Base-by-base conservation (phyloP, 257 asterid genomes). In the Penstemon barbatus region DNA sequence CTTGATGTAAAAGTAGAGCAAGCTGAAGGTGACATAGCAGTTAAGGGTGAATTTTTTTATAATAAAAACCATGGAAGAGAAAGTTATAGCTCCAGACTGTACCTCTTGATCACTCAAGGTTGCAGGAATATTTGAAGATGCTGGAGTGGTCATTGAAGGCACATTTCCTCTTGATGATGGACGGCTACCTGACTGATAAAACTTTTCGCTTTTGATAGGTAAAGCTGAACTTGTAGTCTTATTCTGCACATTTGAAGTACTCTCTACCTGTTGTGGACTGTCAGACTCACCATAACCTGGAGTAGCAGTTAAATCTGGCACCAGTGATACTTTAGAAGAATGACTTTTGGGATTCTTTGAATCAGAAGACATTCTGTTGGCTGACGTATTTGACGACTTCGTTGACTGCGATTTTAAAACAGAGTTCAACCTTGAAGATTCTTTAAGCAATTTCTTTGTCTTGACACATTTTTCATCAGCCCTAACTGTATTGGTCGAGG, bases 31-130 rank as follows among this genome's bases (percentile, higher is more conserved):
- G 70, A 64, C 61, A 75, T 19, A 57, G 9, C 52, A 63, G 42
- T 68, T 58, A 33, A 71, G 71, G 58, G 53, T 57, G 73, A 59
- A 43, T 4, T 13, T 71, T 50, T 40, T 39, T 37, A n/a, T 40
- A 72, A 57, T 25, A 8, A 10, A 49, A 63, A 55, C 58, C 42
- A 75, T 15, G 41, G 63, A 48, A 45, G 41, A 48, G 39, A 36
- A 58, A 61, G 46, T 65, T 71, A 5, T 3, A 7, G 37, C 36
- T 37, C 50, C 40, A 68, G 72, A 33, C 58, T 71, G 57, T 79
- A 91, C 99, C 96, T 89, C 97, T 87, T 94, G 97, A 78, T 94
- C 99, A 71, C 96, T 93, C 79, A 93, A 80, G 67, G 78, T 68
- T 69, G 97, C 83, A 69, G 90, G 84, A 61, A 83, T 75, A 76